Conservation (phyloP, 768 basidiomycete genomes). For the Tricholoma flavovirens region DNA sequence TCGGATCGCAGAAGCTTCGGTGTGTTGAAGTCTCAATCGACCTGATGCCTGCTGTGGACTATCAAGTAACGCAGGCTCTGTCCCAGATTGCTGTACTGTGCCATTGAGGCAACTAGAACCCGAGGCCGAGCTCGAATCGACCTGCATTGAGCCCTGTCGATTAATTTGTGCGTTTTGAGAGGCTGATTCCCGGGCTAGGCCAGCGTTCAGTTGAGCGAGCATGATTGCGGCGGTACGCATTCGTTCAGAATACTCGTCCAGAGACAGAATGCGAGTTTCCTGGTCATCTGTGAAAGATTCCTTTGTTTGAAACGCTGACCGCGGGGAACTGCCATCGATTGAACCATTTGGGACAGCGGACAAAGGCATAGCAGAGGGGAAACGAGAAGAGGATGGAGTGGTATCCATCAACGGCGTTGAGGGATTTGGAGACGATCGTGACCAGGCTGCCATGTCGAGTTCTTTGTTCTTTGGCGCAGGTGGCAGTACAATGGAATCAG, state of each 20-base stretch:
- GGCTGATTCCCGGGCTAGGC: conserved; percentile 50
- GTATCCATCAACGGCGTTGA: conserved; percentile 25
- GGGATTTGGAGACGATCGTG: conserved; percentile 47
- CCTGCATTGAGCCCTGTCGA: conserved; percentile 1
- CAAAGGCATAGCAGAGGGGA: conserved; percentile 6
- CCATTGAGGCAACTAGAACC: conserved; percentile 48
- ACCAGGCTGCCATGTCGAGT: conserved; percentile 84
- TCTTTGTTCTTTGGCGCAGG: conserved; percentile 83
- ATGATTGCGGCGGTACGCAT: conserved; percentile 99
- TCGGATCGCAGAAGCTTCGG: conserved; percentile 86
- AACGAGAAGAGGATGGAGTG: conserved; percentile 11
- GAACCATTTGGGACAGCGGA: conserved; percentile 4
- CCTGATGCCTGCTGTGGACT: conserved; percentile 27
- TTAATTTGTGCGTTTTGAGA: conserved; percentile 5
- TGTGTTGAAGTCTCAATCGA: conserved; percentile 70
- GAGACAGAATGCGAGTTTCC: conserved; percentile 46
- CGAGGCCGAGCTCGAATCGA: conserved; percentile 42
- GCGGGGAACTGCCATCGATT: conserved; percentile 4
- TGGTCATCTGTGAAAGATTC: conserved; percentile 10
- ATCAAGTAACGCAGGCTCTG: conserved; percentile 12
- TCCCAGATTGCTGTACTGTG: conserved; percentile 12
- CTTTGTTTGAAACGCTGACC: conserved; percentile 11
- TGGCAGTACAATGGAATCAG: conserved; percentile 80
- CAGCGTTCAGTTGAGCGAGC: conserved; percentile 93
- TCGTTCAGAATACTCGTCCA: conserved; percentile 97